Evolutionary conservation across 2,329 filamentous ascomycete genomes (phyloP).

Genomic region (Graphilbum sp.): DNA sequence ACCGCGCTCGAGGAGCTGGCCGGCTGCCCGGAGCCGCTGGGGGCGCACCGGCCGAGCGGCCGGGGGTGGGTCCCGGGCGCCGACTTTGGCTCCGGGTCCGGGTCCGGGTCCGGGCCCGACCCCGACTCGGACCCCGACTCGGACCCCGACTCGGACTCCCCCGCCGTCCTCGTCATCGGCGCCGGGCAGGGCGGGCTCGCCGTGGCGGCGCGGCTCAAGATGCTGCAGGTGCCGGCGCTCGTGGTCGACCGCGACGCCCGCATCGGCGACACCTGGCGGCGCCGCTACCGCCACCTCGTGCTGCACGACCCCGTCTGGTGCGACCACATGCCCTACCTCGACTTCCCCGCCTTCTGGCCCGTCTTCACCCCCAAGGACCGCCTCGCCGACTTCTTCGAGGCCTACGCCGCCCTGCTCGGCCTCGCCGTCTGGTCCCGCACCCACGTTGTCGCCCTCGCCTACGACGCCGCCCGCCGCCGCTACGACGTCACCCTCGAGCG

Average conservation of each 20-base stretch:
- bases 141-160: constrained; percentile 33
- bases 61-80: too few species aligned
- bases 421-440: constrained; percentile 50
- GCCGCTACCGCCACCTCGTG: constrained; percentile 46
- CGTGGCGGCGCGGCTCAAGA: constrained; percentile 40
- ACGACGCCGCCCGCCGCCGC: constrained; percentile 27
- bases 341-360: constrained; percentile 49
- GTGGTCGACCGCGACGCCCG: constrained; percentile 41
- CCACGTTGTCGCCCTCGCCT: constrained; percentile 28
- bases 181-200: constrained; percentile 45
- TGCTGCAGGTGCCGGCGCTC: constrained; percentile 36
- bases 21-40: constrained; percentile 32
- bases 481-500: constrained; percentile 42
- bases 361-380: constrained; percentile 59
- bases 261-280: constrained; percentile 49
- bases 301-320: constrained; percentile 51
- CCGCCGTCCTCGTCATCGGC: constrained; percentile 46
- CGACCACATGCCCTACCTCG: constrained; percentile 45
- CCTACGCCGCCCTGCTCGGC: constrained; percentile 48
- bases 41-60: constrained; percentile 29
- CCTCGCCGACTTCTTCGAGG: constrained; percentile 50
- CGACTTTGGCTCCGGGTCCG: constrained; percentile 41
- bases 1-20: constrained; percentile 39
- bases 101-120: constrained; percentile 25
- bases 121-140: constrained; percentile 40